Percentiles rank a stretch among this genome's conserved stretches.
phyloP scores from a whole-genome alignment of 345 rosid species.

The Cardamine resedifolia region DNA sequence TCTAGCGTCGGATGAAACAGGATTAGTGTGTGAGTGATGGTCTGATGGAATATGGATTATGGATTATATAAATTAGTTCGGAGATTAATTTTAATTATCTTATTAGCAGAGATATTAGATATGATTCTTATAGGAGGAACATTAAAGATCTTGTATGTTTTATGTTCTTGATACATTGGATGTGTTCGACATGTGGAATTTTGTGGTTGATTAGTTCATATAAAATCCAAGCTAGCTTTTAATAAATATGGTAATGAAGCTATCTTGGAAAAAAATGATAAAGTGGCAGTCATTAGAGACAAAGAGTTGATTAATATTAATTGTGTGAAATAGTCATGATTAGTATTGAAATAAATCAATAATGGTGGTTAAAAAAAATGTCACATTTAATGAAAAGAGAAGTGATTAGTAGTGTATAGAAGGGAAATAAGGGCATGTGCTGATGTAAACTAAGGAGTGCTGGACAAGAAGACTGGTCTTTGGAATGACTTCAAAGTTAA shows the following conservation, averaged over 20 bases:
- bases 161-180: conserved; percentile 36
- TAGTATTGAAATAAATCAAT: neutral
- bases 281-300: conserved; percentile 3
- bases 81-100: conserved; percentile 12
- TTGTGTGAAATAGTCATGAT: neutral
- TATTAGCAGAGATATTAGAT: conserved; percentile 7
- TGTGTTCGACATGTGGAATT: conserved; percentile 36
- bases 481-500: neutral
- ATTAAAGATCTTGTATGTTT: conserved; percentile 36
- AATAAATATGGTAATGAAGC: conserved; percentile 10
- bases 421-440: conserved; percentile 7
- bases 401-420: neutral
- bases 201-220: conserved; percentile 16
- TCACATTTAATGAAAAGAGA: neutral
- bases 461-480: conserved; percentile 2
- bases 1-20: neutral
- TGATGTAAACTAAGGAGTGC: neutral
- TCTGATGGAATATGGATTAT: conserved; percentile 3
- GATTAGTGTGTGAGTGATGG: conserved; percentile 4
- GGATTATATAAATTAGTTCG: conserved; percentile 15
- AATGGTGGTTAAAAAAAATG: neutral
- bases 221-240: neutral
- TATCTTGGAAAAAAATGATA: neutral
- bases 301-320: neutral
- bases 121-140: conserved; percentile 19